Evolutionary conservation across 495 filamentous ascomycete genomes (phyloP).

Genomic region (Podospora sp.): DNA sequence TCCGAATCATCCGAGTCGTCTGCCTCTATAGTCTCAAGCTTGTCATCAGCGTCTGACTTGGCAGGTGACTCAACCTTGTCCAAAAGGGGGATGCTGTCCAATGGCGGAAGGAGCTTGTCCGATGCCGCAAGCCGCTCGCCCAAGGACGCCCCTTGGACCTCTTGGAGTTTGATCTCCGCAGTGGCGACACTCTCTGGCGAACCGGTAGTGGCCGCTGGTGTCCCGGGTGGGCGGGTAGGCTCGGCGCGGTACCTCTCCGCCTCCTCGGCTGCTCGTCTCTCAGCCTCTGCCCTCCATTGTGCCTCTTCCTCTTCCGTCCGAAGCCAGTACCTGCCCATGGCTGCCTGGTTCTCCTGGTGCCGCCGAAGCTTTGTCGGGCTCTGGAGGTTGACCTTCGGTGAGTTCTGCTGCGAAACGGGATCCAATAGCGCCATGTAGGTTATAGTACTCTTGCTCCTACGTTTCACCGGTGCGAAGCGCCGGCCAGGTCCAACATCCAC

Average conservation of each 20-base stretch:
- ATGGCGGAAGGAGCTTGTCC: conserved; percentile 15
- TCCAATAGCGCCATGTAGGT: conserved; percentile 40
- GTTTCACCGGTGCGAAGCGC: conserved; percentile 37
- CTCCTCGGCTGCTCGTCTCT: conserved; percentile 32
- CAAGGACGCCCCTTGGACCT: conserved; percentile 3
- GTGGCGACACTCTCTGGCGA: background rate
- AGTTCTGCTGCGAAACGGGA: conserved; percentile 27
- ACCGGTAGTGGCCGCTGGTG: background rate
- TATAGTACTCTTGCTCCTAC: conserved; percentile 39
- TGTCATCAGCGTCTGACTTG: conserved; percentile 25
- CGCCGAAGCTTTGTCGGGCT: conserved; percentile 36
- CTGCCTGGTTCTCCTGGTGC: conserved; percentile 39
- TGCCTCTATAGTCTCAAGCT: conserved; percentile 17
- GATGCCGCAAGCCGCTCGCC: conserved; percentile 12
- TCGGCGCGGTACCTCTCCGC: conserved; percentile 37
- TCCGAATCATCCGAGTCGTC: conserved; percentile 18
- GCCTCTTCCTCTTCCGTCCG: conserved; percentile 41
- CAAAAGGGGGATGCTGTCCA: conserved; percentile 16
- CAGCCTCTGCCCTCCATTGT: conserved; percentile 32
- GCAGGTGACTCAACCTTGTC: conserved; percentile 21
- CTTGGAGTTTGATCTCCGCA: background rate
- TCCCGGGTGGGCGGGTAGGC: conserved; percentile 24
- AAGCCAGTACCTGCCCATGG: conserved; percentile 40
- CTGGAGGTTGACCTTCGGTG: conserved; percentile 27
- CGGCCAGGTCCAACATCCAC: conserved; percentile 37